Base-by-base conservation (phyloP, 805 yeast species). In the Lachancea cidri region DNA sequence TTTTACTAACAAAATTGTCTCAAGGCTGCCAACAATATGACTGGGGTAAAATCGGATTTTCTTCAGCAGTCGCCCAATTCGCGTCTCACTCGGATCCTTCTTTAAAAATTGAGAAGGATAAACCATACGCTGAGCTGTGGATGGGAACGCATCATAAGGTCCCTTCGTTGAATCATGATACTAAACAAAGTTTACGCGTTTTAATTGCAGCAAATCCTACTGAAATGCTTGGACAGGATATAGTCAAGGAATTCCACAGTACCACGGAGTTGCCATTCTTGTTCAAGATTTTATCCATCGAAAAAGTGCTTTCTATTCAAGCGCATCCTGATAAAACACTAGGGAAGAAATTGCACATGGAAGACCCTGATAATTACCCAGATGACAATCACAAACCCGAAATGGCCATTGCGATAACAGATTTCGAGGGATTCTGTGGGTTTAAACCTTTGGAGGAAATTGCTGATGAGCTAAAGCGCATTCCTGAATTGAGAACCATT, bases 301-400 rank as follows among this genome's bases (percentile, higher is more conserved):
- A 80, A 54, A 93, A 93, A 66, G 98, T 94, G 14, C 76, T 93
- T 55, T 81, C 93, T 15, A 91, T 93, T 62, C 98, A 93, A 69
- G 98, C 98, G 16, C 98, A 93, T 62, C 98, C 98, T 20, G 97
- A 93, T 68, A 93, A 93, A 70, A 62, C 72, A 11, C 72, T 93
- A 44, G 98, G 84, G 29, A 78, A 74, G 35, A 77, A 77, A 48
- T 73, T 93, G 55, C 95, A 84, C 58, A 74, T 74, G 14, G 66
- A 72, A 20, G 98, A 93, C 67, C 98, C 98, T 42, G 79, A 80
- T 56, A 85, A 93, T 68, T 93, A 93, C 64, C 98, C 98, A 3
- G 98, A 93, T 68, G 95, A 83, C 63, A 93, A 93, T 71, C 98
- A 93, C 68, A 93, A 93, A 71, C 98, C 98, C n/a, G 98, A 93